Base-by-base conservation (phyloP, 2,329 filamentous ascomycete genomes). In the Xylaria sp. region DNA sequence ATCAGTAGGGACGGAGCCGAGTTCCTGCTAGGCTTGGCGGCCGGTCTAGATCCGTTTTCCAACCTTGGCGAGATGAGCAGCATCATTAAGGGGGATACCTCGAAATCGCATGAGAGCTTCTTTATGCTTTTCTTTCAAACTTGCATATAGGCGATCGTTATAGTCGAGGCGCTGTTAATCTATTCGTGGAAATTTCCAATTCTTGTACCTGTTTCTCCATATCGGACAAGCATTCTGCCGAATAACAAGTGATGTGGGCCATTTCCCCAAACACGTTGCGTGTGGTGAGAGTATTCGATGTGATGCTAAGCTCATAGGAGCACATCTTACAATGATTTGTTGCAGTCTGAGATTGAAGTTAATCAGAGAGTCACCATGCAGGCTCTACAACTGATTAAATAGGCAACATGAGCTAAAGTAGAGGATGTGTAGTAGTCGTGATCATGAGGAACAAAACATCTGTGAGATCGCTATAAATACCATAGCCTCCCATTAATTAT, bases 111-210 rank as follows among this genome's bases (percentile, higher is more conserved):
- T 15, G 32, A 6, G 25, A 7, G 51, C 0, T 18, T 39, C 4
- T 12, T 52, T 18, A 18, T 39, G 13, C 4, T 37, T 44, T 51
- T 18, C 18, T 4, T 1, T 20, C n/a, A 13, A 3, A 48, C 7
- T n/a, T 37, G 8, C 23, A 25, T 9, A 12, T n/a, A 10, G 18
- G 25, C 12, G 4, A 44, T 9, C 5, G 28, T 39, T 9, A 44
- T 18, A 63, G 4, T 46, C 10, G 12, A 48, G 46, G 13, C 46
- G 32, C 34, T 28, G 28, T 41, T 23, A 18, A 34, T 48, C 44
- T 55, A 68, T 68, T 67, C 59, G 65, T 67, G 65, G 65, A 67
- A 66, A 59, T 60, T 54, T 6, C 39, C 20, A 41, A 55, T 32
- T 34, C n/a, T n/a, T 41, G 8, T 56, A 50, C 28, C 20, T 44